A percentile compares a stretch with the other conserved stretches of the same genome.
Evolutionary conservation across 176 grass and related monocot genomes (phyloP).

Genomic region (Musa itinerans): DNA sequence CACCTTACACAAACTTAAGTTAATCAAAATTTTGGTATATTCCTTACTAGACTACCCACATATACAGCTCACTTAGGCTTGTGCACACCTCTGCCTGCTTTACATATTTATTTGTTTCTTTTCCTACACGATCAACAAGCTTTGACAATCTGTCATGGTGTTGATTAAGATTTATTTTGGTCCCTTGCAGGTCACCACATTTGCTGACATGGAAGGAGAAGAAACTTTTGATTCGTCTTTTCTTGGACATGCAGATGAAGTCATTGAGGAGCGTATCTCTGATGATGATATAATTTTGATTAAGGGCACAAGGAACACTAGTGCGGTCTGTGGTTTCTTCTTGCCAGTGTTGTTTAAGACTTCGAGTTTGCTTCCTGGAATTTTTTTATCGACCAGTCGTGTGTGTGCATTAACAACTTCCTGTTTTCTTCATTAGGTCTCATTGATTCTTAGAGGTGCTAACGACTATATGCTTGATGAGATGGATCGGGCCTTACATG

Average conservation of each 20-base stretch:
- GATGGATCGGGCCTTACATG: conserved; percentile 77
- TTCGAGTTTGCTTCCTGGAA: neutral
- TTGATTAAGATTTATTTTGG: neutral
- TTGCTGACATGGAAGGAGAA: conserved; percentile 97
- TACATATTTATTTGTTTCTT: neutral
- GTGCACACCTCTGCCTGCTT: neutral
- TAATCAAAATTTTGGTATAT: too few relatives aligned
- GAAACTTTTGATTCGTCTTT: conserved; percentile 86
- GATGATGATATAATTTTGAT: conserved; percentile 86
- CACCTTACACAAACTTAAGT: neutral
- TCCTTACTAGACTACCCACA: too few relatives aligned
- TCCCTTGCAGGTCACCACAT: conserved; percentile 55
- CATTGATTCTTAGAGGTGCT: conserved; percentile 81
- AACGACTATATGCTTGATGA: conserved; percentile 96
- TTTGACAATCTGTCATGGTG: neutral
- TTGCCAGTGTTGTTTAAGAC: conserved; percentile 6
- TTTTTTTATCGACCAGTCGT: neutral
- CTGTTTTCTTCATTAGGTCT: conserved; percentile 39
- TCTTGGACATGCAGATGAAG: conserved; percentile 72
- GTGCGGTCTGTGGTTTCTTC: conserved; percentile 44
- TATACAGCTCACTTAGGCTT: too few relatives aligned
- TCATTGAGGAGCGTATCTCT: conserved; percentile 72
- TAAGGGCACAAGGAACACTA: conserved; percentile 84
- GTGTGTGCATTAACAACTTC: neutral
- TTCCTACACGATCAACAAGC: neutral